Evolutionary conservation across 352 stramenopile genomes (phyloP).

Genomic region (Hyaloperonospora brassicae): DNA sequence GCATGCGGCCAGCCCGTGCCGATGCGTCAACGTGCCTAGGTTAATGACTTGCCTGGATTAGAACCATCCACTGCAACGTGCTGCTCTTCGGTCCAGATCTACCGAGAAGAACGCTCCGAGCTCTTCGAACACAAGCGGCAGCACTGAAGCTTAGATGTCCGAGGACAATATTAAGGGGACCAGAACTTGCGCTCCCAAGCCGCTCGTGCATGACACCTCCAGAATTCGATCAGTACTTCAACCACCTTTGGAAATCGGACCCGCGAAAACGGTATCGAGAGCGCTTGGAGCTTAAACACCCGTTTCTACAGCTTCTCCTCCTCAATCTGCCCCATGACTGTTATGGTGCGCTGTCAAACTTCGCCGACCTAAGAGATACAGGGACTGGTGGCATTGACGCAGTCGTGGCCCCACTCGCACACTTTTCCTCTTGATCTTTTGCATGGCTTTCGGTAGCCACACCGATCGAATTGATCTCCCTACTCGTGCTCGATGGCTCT

Average conservation of each 20-base stretch:
- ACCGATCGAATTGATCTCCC: neutral
- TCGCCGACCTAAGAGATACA: neutral
- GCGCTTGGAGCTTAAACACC: conserved; percentile 12
- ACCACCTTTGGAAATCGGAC: conserved; percentile 7
- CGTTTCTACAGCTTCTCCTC: conserved; percentile 20
- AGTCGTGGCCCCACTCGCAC: neutral
- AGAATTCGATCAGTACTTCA: conserved; percentile 17
- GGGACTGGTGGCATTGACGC: neutral
- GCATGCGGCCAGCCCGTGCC: conserved; percentile 11
- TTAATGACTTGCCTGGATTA: conserved; percentile 15
- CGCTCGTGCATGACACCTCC: conserved; percentile 17
- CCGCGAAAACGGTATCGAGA: conserved; percentile 20
- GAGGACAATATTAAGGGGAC: conserved; percentile 6
- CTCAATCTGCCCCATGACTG: conserved; percentile 16
- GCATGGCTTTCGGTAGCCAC: neutral
- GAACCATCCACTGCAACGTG: conserved; percentile 23
- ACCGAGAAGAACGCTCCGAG: conserved; percentile 28
- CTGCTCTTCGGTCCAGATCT: conserved; percentile 12
- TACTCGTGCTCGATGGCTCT: neutral
- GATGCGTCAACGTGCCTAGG: conserved; percentile 13
- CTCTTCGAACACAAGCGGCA: conserved; percentile 14
- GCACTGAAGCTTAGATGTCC: conserved; percentile 5
- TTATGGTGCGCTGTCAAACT: conserved; percentile 7
- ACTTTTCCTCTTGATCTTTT: conserved; percentile 1
- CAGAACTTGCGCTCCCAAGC: conserved; percentile 34